Conservation (phyloP, 176 grass and related monocot genomes). For the Cenchrus fungigraminus region DNA sequence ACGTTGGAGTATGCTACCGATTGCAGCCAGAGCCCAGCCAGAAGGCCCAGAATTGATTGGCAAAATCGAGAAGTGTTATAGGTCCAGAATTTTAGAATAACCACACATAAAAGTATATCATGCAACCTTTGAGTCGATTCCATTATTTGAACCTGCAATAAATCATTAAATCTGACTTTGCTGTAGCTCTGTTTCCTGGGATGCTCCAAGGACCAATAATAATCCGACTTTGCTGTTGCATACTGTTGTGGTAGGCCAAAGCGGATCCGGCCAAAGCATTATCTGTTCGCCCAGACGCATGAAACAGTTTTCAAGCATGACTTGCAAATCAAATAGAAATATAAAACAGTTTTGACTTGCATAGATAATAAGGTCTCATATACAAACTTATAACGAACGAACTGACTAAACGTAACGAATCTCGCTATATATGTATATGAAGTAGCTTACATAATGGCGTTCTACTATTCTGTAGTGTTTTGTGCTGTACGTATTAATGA, state of each 20-base stretch:
- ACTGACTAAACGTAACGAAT: constrained; percentile 28
- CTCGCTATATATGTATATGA: constrained; percentile 1
- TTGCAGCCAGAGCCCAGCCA: too few species aligned
- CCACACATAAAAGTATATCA: neutral
- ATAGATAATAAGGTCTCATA: neutral
- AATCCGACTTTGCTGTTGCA: constrained; percentile 10
- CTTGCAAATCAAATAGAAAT: too few species aligned
- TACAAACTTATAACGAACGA: constrained; percentile 1
- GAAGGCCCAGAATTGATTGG: neutral
- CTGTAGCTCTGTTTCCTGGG: constrained; percentile 39
- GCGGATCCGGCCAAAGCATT: neutral
- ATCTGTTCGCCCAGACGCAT: neutral
- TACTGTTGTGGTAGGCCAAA: constrained; percentile 35
- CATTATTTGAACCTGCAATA: neutral
- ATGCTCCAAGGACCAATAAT: constrained; percentile 34
- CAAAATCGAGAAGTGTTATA: neutral
- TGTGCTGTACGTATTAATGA: constrained; percentile 34
- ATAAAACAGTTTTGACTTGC: neutral
- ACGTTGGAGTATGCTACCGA: too few species aligned
- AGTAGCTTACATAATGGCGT: neutral
- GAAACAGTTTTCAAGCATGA: constrained; percentile 18
- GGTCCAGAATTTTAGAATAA: neutral
- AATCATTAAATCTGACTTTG: constrained; percentile 12
- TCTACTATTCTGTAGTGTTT: neutral
- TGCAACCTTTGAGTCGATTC: neutral